Conservation (phyloP, 805 yeast genomes). For the Candida hispaniensis region DNA sequence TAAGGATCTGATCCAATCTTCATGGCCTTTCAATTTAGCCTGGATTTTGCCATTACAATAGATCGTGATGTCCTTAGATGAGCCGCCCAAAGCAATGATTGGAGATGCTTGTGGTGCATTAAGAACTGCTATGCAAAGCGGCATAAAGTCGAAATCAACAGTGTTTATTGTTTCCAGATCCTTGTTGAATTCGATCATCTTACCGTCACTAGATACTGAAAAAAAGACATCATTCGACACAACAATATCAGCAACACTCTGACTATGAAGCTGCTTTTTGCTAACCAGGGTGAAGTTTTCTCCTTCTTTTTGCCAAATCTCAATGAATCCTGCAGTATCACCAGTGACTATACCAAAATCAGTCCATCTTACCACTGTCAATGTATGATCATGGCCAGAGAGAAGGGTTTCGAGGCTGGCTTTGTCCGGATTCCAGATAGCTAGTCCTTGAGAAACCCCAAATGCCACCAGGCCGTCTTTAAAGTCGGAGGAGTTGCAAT, state of each 20-base stretch:
- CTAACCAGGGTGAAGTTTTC: slow-evolving; percentile 22
- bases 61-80: slow-evolving; percentile 38
- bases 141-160: slow-evolving; percentile 23
- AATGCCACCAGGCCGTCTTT: slow-evolving; percentile 34
- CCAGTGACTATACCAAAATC: slow-evolving; percentile 44
- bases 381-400: slow-evolving; percentile 3
- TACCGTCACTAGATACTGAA: slow-evolving; percentile 58
- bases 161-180: slow-evolving; percentile 16
- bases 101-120: slow-evolving; percentile 16
- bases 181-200: slow-evolving; percentile 24
- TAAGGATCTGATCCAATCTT: slow-evolving; percentile 85
- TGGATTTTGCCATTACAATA: slow-evolving; percentile 31
- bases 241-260: slow-evolving; percentile 47
- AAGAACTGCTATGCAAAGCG: slow-evolving; percentile 23
- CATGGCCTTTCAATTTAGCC: slow-evolving; percentile 75
- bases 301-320: slow-evolving; percentile 41
- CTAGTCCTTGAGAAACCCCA: slow-evolving; percentile 22
- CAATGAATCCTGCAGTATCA: slow-evolving; percentile 54
- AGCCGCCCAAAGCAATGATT: slow-evolving; percentile 29
- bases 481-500: slow-evolving; percentile 23
- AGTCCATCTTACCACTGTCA: slow-evolving; percentile 20
- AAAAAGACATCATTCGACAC: slow-evolving; percentile 35
- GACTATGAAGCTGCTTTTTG: slow-evolving; percentile 34
- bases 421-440: slow-evolving; percentile 21
- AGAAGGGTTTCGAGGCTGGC: slow-evolving; percentile 10